These are phyloP conservation scores for Xylariaceae sp. DNA, from an alignment of 2,329 filamentous ascomycete genomes.

Conservation along the genomic window DNA sequence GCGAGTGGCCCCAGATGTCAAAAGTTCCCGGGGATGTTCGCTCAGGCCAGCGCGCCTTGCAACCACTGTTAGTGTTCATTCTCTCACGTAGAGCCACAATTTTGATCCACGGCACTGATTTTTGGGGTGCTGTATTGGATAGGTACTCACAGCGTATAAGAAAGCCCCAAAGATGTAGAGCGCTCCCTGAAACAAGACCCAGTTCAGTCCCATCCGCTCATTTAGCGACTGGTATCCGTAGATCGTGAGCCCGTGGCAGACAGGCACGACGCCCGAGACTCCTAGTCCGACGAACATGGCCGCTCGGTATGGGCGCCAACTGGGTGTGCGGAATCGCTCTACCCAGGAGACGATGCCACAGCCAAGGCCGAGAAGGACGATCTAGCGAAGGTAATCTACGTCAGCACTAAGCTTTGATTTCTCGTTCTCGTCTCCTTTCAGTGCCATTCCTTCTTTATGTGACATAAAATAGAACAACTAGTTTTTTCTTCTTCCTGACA, in stretches of 20 bases:
- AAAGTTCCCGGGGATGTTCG: constrained; percentile 77
- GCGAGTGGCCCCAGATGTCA: constrained; percentile 91
- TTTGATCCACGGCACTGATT: not conserved
- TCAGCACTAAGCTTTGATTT: constrained; percentile 5
- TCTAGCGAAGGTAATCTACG: constrained; percentile 56
- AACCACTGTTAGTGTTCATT: constrained; percentile 25
- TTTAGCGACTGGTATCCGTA: constrained; percentile 73
- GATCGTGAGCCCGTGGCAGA: constrained; percentile 74
- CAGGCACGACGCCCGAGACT: constrained; percentile 80
- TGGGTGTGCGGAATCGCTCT: constrained; percentile 82
- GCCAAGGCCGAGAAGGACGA: constrained; percentile 75
- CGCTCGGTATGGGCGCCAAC: constrained; percentile 84
- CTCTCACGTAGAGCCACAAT: too few relatives aligned
- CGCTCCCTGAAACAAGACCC: constrained; percentile 79
- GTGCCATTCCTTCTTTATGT: too few relatives aligned
- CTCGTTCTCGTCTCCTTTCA: not conserved
- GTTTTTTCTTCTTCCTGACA: not conserved
- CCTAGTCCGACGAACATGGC: constrained; percentile 91
- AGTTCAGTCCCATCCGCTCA: constrained; percentile 78
- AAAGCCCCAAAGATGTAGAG: constrained; percentile 87
- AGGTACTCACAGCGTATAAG: constrained; percentile 75
- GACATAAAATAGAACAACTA: constrained; percentile 2
- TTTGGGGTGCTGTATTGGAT: not conserved
- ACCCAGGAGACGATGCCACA: constrained; percentile 80
- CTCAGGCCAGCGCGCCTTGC: constrained; percentile 80